These are phyloP conservation scores for Coemansia sp. DNA, from an alignment of 371 early-diverging fungal genomes.

Conservation along the genomic window DNA sequence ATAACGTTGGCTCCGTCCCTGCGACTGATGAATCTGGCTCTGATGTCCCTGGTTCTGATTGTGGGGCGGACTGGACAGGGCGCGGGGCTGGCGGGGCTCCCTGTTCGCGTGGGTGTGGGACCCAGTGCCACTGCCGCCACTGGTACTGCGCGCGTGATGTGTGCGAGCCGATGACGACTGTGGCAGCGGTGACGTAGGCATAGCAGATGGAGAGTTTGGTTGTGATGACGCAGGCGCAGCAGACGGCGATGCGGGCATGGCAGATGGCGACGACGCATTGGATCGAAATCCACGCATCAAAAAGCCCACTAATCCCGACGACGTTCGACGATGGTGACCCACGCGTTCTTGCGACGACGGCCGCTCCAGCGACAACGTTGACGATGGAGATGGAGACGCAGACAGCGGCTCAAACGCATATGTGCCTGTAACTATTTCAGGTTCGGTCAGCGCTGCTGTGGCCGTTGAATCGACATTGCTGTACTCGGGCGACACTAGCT, in stretches of 20 bases:
- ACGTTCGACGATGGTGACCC: conserved; percentile 35
- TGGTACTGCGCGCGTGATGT: conserved; percentile 7
- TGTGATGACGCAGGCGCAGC: background rate
- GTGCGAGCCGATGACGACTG: background rate
- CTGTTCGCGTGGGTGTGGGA: background rate
- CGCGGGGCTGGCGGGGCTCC: background rate
- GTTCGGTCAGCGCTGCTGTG: conserved; percentile 1
- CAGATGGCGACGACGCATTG: conserved; percentile 14
- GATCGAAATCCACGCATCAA: conserved; percentile 43
- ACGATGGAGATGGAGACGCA: background rate
- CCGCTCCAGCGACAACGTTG: conserved; percentile 1
- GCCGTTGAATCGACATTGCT: background rate
- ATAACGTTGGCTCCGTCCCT: background rate
- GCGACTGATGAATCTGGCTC: background rate
- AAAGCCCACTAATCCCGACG: conserved; percentile 44
- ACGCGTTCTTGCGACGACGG: background rate
- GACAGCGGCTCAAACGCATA: conserved; percentile 15
- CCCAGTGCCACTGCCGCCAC: background rate
- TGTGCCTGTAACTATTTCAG: conserved; percentile 8
- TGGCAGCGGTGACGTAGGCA: background rate
- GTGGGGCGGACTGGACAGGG: background rate
- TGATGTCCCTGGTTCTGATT: background rate
- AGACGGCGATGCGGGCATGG: background rate
- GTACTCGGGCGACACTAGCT: conserved; percentile 28
- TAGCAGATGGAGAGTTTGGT: background rate